These are phyloP conservation scores for Ceratocystis cacaofunesta DNA, from an alignment of 2,329 filamentous ascomycete genomes.

Conservation along the genomic window DNA sequence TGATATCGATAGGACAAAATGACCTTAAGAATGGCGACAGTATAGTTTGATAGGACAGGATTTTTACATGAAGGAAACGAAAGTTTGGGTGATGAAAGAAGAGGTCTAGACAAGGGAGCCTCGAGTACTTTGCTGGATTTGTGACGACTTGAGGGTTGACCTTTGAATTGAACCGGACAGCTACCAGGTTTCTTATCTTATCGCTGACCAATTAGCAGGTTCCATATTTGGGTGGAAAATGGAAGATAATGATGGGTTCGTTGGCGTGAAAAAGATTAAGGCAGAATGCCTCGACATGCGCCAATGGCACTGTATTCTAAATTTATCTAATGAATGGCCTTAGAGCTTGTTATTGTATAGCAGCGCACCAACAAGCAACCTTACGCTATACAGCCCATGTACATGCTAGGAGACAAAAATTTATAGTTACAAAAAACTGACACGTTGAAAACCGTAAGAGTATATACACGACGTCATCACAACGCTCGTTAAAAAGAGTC, in stretches of 20 bases:
- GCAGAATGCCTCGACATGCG: no score
- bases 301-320: no score
- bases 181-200: constrained; percentile 1
- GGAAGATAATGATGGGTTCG: neutral
- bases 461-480: neutral
- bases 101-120: no score
- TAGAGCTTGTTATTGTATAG: neutral
- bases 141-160: neutral
- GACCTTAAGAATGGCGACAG: neutral
- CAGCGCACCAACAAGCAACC: neutral
- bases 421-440: neutral
- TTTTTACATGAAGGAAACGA: no score
- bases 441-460: neutral
- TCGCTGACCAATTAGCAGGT: neutral
- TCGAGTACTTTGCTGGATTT: neutral
- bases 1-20: neutral
- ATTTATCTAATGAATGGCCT: neutral
- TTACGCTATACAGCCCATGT: no score
- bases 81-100: no score
- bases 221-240: neutral
- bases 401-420: neutral
- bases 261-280: no score
- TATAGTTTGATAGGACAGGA: no score
- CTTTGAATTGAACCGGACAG: neutral
- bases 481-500: neutral